Percentiles rank a stretch among this genome's conserved stretches.
phyloP scores from a whole-genome alignment of 23 red algal species.

The Gracilaria vermiculophylla region DNA sequence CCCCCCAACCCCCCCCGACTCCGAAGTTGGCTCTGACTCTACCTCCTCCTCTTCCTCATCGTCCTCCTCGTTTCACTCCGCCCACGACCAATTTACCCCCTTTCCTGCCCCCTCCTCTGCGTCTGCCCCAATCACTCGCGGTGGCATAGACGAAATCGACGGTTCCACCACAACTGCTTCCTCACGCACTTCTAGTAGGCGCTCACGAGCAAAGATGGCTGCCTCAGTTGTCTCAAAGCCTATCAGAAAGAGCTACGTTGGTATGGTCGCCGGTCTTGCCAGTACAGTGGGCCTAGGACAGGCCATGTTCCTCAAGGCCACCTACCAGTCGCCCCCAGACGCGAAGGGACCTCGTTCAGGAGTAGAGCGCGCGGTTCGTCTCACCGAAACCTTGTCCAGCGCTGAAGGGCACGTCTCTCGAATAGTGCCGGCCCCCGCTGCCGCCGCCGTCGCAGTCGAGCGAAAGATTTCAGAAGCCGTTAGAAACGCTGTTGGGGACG shows the following conservation, averaged over 20 bases:
- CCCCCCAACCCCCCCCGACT: neutral
- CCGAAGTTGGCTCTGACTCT: neutral
- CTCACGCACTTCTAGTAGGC: conserved; percentile 31
- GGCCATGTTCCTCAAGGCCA: conserved; percentile 62
- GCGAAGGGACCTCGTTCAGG: conserved; percentile 66
- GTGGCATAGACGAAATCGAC: conserved; percentile 1
- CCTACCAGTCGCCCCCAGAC: conserved; percentile 83
- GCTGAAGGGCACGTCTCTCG: conserved; percentile 53
- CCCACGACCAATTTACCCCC: neutral
- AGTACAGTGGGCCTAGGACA: conserved; percentile 59
- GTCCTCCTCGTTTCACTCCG: neutral
- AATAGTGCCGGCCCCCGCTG: conserved; percentile 8
- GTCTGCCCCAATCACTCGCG: neutral
- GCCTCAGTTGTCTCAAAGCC: conserved; percentile 63
- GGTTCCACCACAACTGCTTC: conserved; percentile 22
- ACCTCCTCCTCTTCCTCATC: neutral
- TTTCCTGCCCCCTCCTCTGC: neutral
- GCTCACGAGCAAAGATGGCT: conserved; percentile 50
- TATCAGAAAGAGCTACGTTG: conserved; percentile 47
- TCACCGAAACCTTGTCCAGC: conserved; percentile 34
- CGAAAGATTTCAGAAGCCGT: conserved; percentile 19
- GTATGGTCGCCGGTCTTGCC: conserved; percentile 62
- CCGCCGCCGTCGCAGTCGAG: neutral
- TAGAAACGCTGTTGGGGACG: conserved; percentile 8
- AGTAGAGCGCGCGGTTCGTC: conserved; percentile 34